Conservation (phyloP, 1,284 basidiomycete species). For the Waitea zeae region DNA sequence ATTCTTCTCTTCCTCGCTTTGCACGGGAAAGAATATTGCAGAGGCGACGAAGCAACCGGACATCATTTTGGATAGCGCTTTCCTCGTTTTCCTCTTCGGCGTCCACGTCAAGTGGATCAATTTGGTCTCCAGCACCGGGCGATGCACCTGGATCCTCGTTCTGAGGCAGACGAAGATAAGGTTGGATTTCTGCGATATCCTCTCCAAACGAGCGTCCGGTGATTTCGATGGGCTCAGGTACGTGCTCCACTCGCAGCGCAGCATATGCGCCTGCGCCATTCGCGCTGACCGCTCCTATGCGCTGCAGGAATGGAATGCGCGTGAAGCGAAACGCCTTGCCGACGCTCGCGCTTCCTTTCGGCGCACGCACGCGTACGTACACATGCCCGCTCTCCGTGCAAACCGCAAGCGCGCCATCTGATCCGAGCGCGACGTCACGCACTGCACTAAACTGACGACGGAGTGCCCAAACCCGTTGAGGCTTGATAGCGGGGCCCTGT, state of each 20-base stretch:
- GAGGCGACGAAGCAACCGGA: conserved; percentile 23
- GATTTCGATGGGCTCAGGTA: conserved; percentile 38
- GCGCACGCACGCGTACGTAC: conserved; percentile 47
- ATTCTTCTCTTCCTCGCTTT: conserved; percentile 7
- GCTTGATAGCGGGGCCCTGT: conserved; percentile 36
- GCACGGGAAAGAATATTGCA: conserved; percentile 19
- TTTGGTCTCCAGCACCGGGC: not conserved
- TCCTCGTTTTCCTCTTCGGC: conserved; percentile 25
- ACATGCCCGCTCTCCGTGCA: conserved; percentile 94
- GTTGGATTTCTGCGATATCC: conserved; percentile 51
- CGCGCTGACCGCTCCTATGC: conserved; percentile 70
- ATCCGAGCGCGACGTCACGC: conserved; percentile 77
- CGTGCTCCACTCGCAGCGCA: conserved; percentile 66
- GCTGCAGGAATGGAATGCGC: conserved; percentile 69
- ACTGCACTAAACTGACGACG: conserved; percentile 79
- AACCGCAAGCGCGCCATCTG: conserved; percentile 79
- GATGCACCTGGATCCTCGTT: not conserved
- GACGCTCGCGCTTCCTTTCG: conserved; percentile 6
- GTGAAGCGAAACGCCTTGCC: conserved; percentile 70
- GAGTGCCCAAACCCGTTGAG: conserved; percentile 85
- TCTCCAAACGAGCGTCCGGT: conserved; percentile 45
- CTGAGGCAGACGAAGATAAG: conserved; percentile 18
- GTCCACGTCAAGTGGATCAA: not conserved
- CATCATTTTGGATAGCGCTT: conserved; percentile 27
- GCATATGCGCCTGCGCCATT: conserved; percentile 86